Conservation (phyloP, 2,329 filamentous ascomycete genomes). For the Ambrosiella xylebori region DNA sequence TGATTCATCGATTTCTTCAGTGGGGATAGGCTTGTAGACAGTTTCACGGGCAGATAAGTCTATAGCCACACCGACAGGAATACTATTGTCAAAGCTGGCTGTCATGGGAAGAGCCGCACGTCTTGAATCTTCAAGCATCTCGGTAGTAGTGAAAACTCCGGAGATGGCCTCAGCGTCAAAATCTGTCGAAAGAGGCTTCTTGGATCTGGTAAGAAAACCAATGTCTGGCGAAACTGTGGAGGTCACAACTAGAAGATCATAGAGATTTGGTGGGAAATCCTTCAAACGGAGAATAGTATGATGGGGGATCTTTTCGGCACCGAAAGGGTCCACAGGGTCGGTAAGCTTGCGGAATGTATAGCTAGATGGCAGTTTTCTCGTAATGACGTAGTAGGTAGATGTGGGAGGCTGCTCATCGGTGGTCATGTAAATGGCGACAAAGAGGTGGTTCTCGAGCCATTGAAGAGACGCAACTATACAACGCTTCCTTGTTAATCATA, state of each 20-base stretch:
- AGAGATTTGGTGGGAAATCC: constrained; percentile 63
- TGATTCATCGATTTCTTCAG: constrained; percentile 60
- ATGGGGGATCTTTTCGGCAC: constrained; percentile 48
- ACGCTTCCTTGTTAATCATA: not conserved
- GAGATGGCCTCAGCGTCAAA: constrained; percentile 41
- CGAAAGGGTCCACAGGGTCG: constrained; percentile 59
- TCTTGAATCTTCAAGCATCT: constrained; percentile 54
- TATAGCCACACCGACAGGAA: constrained; percentile 59
- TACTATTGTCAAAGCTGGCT: constrained; percentile 46
- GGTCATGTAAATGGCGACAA: constrained; percentile 63
- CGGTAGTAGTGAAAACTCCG: constrained; percentile 56
- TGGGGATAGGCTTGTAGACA: constrained; percentile 59
- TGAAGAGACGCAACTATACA: constrained; percentile 55
- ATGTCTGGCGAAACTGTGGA: constrained; percentile 69
- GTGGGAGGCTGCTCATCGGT: constrained; percentile 39
- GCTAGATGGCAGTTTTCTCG: constrained; percentile 38
- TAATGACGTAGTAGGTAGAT: constrained; percentile 67
- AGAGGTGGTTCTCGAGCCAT: constrained; percentile 80
- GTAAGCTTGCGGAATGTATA: constrained; percentile 60
- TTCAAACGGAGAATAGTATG: constrained; percentile 63
- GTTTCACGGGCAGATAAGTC: constrained; percentile 73
- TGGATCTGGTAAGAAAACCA: constrained; percentile 59
- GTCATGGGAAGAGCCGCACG: constrained; percentile 61
- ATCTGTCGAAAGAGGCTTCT: constrained; percentile 44
- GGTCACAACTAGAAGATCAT: constrained; percentile 65